Evolutionary conservation across 2,329 filamentous ascomycete species (phyloP).

Genomic region (Dothideomycetes sp.): DNA sequence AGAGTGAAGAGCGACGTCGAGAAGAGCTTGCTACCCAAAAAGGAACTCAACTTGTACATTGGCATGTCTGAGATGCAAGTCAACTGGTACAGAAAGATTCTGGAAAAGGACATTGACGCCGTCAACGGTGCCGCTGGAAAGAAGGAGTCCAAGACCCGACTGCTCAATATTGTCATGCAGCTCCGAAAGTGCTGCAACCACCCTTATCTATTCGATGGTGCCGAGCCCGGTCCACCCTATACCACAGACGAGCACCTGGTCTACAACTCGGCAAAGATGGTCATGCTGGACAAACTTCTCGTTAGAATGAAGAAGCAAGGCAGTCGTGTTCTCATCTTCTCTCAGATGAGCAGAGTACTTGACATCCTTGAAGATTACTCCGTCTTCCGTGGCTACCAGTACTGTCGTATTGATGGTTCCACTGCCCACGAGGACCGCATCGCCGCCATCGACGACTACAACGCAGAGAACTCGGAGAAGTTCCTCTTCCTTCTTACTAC

Average conservation of each 20-base stretch:
- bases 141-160: constrained; percentile 90
- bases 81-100: constrained; percentile 97
- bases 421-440: constrained; percentile 98
- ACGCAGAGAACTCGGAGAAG: constrained; percentile 88
- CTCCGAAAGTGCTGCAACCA: constrained; percentile 98
- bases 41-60: constrained; percentile 92
- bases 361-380: constrained; percentile 98
- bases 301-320: constrained; percentile 73
- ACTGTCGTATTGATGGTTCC: constrained; percentile 93
- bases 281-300: constrained; percentile 85
- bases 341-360: constrained; percentile 93
- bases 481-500: constrained; percentile 95
- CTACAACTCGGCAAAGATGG: constrained; percentile 93
- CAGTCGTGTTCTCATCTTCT: constrained; percentile 96
- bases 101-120: constrained; percentile 97
- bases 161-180: constrained; percentile 99
- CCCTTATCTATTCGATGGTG: constrained; percentile 94
- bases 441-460: constrained; percentile 95
- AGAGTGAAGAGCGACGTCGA: constrained; percentile 97
- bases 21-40: constrained; percentile 94
- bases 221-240: constrained; percentile 92
- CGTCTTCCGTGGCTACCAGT: constrained; percentile 87
- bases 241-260: constrained; percentile 95
- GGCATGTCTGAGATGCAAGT: constrained; percentile 99
- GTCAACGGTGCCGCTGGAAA: constrained; percentile 95